Conservation (phyloP, 345 rosid genomes). For the Salix caprea region DNA sequence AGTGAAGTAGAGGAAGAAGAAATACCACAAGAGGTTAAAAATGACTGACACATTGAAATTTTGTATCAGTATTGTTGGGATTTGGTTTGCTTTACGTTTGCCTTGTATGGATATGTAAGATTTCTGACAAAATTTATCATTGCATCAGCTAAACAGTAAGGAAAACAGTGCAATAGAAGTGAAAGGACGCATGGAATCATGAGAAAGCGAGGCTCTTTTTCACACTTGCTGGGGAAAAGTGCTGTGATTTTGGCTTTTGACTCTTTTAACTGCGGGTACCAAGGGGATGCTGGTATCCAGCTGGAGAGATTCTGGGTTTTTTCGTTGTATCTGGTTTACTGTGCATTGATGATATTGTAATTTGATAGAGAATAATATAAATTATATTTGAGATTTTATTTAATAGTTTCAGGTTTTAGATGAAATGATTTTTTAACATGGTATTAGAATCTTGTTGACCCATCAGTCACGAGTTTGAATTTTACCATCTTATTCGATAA, state of each 20-base stretch:
- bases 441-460: too few species aligned
- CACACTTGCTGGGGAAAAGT: not conserved
- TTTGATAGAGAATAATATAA: too few species aligned
- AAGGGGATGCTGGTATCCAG: not conserved
- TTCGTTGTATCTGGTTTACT: not conserved
- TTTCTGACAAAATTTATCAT: not conserved
- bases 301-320: not conserved
- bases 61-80: not conserved
- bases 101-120: not conserved
- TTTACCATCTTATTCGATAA: too few species aligned
- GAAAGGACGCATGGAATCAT: not conserved
- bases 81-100: not conserved
- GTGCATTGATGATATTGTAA: not conserved
- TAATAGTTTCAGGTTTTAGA: too few species aligned
- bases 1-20: not conserved
- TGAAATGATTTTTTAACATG: too few species aligned
- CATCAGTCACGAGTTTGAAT: too few species aligned
- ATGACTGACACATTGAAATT: conserved; percentile 5
- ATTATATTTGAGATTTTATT: too few species aligned
- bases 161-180: not conserved
- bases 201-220: not conserved
- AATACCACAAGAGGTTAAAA: not conserved
- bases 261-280: not conserved
- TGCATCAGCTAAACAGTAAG: not conserved
- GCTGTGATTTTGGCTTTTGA: not conserved